Evolutionary conservation across 225 moss, liverwort and hornwort genomes (phyloP), one percentile per base, ranked within the genome.

Genomic region (Climacium dendroides): DNA sequence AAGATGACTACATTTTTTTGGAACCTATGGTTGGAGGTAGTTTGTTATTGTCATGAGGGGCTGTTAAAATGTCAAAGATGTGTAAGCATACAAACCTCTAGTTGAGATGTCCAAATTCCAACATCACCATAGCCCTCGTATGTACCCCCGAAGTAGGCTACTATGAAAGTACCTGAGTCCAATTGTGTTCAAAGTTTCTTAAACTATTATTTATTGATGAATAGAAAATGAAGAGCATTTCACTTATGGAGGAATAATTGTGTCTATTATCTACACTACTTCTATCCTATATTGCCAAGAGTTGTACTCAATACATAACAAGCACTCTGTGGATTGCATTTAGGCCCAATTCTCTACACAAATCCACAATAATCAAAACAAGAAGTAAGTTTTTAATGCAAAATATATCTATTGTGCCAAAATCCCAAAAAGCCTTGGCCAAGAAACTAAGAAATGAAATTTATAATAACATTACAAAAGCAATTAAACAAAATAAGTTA

Each of bases 71-170:
- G 35, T 65, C 24, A 64, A 47, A 50, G 81, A 65, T n/a, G 16
- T 81, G 50, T n/a, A 18, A 65, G 52, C 52, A 82, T n/a, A 91
- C 86, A 80, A n/a, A 94, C 96, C 91, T 96, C 88, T 29, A 89
- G 90, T 37, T 90, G 94, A 45, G 98, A 98, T 59, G 90, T 88
- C 96, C 96, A 98, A 64, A 98, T 96, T 76, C 92, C 87, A 74
- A 96, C 96, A 85, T 98, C 98, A 74, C 85, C 84, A 74, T 55
- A 94, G 39, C 96, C 98, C 76, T 96, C 96, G 61, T 84, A 90
- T 19, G 91, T 89, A 77, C 98, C 98, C 63, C 94, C 98, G 67
- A 94, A 98, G 66, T 96, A 98, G 64, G 96, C 93, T 80, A 87
- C 96, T 87, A 98, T 74, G 87, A 96, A 96, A 83, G 87, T 70